These are phyloP conservation scores for Diplodia seriata DNA, from an alignment of 2,329 filamentous ascomycete genomes.

Conservation along the genomic window DNA sequence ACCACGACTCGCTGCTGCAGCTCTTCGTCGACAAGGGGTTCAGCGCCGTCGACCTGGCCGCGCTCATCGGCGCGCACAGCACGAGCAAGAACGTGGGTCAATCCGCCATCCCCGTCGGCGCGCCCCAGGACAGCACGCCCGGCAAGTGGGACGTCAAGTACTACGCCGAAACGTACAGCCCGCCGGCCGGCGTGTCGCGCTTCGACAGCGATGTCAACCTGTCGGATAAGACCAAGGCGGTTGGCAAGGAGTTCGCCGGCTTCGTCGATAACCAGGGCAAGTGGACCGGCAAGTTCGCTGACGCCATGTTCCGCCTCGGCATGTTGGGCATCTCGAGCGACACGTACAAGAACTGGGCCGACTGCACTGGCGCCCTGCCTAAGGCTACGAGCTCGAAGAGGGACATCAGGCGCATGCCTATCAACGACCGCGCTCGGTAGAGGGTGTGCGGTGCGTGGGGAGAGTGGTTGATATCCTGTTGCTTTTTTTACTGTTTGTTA, in stretches of 20 bases:
- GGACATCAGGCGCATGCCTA: constrained; percentile 10
- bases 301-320: constrained; percentile 32
- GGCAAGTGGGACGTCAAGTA: constrained; percentile 60
- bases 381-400: constrained; percentile 4
- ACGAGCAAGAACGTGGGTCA: constrained; percentile 51
- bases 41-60: constrained; percentile 57
- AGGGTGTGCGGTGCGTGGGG: not conserved
- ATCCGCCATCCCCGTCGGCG: constrained; percentile 53
- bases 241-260: constrained; percentile 38
- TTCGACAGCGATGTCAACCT: constrained; percentile 40
- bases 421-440: constrained; percentile 28
- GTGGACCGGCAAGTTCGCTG: constrained; percentile 44
- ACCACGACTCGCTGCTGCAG: constrained; percentile 53
- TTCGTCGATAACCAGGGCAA: constrained; percentile 39
- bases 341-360: constrained; percentile 15
- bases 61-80: constrained; percentile 63
- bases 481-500: not conserved
- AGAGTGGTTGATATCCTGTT: not conserved
- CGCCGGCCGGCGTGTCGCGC: constrained; percentile 2
- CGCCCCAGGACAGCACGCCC: constrained; percentile 57
- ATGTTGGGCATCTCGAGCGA: constrained; percentile 12
- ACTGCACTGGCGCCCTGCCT: constrained; percentile 28
- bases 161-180: constrained; percentile 48
- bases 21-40: constrained; percentile 62
- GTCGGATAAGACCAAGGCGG: constrained; percentile 38